Base-by-base conservation (phyloP, 768 basidiomycete species). In the Rhodotorula diobovata region DNA sequence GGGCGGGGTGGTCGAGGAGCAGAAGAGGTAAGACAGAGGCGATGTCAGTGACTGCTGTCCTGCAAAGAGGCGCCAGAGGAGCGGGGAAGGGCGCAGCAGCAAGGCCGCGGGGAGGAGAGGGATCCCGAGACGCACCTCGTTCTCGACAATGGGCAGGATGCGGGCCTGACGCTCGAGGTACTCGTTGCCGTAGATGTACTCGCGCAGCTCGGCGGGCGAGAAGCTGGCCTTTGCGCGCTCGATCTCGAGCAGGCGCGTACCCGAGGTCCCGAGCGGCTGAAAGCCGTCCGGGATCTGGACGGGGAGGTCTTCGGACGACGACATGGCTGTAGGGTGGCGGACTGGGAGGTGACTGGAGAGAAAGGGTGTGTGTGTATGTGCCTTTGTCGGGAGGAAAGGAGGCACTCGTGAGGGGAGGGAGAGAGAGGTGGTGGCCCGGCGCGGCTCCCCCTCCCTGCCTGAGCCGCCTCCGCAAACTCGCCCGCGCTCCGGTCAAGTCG, bases 161-260 rank as follows among this genome's bases (percentile, higher is more conserved):
- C 63, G 34, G 35, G 57, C 30, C 21, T 64, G 46, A 4, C 77
- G 67, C 41, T 74, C 73, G n/a, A 77, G 61, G 57, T 60, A 43
- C 25, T 67, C 73, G 28, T 62, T 2, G 20, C 75, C 75, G 43
- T 67, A 65, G 25, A 76, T 35, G 69, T 70, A 77, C 8, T 30
- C 23, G 37, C 69, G 59, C n/a, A 76, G 63, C 11, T 77, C 76
- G 7, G 57, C 50, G 2, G 70, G 51, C 7, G 60, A 41, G 63
- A 77, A 77, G 11, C 58, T 56, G 2, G 74, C 74, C 59, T 61
- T 70, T 2, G 65, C 34, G 1, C 77, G 75, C 68, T 77, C 77
- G 37, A 74, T 74, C 50, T 71, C 68, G 60, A 77, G 77, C 8
- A 77, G 63, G 32, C 70, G 57, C 8, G 50, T 32, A 2, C 75